Evolutionary conservation across 2,329 filamentous ascomycete genomes (phyloP).

Genomic region (Botrytis fabae): DNA sequence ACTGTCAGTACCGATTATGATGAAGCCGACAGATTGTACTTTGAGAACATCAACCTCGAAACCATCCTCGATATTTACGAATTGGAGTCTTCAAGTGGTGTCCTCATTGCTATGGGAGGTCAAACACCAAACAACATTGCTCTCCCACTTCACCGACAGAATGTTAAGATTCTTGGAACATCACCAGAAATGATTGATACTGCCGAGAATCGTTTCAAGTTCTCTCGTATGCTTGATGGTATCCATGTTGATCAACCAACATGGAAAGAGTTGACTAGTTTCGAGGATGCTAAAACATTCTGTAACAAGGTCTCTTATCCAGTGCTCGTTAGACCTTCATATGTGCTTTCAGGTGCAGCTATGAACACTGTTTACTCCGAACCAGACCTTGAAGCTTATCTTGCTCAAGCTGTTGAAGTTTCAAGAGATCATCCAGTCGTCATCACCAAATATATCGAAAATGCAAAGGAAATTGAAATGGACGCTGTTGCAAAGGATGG

Average conservation of each 20-base stretch:
- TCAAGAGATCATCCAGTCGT: conserved; percentile 98
- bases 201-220: conserved; percentile 97
- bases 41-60: conserved; percentile 95
- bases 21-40: conserved; percentile 87
- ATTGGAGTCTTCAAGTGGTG: conserved; percentile 78
- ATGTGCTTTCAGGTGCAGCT: conserved; percentile 94
- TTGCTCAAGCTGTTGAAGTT: conserved; percentile 84
- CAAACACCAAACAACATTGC: conserved; percentile 98
- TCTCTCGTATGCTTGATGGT: conserved; percentile 94
- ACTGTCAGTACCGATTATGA: conserved; percentile 85
- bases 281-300: conserved; percentile 81
- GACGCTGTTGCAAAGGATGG: conserved; percentile 88
- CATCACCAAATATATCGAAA: conserved; percentile 97
- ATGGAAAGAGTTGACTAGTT: conserved; percentile 97
- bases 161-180: conserved; percentile 88
- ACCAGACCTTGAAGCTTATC: conserved; percentile 90
- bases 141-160: conserved; percentile 86
- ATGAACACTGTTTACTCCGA: conserved; percentile 95
- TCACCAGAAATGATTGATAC: conserved; percentile 94
- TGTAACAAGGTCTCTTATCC: conserved; percentile 85
- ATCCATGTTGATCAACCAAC: conserved; percentile 96
- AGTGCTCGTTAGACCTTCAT: conserved; percentile 89
- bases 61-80: conserved; percentile 99
- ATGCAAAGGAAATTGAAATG: conserved; percentile 93
- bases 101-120: conserved; percentile 93